Conservation (phyloP, 345 rosid species). For the Geranium rotundifolium region DNA sequence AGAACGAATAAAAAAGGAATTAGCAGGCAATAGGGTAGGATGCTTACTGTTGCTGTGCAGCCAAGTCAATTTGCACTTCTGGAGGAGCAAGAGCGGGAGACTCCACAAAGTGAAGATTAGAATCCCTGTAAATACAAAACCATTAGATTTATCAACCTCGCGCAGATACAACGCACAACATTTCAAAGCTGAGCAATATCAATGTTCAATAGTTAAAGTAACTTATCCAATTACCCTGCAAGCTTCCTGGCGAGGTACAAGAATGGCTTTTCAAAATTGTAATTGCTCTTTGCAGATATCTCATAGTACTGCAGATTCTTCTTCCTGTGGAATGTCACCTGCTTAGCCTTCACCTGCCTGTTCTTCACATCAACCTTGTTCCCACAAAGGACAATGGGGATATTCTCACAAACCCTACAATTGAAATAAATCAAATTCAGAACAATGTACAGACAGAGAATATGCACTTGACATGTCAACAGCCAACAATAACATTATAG, state of each 20-base stretch:
- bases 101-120: conserved; percentile 85
- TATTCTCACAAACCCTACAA: conserved; percentile 75
- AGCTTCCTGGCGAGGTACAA: conserved; percentile 81
- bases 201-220: neutral
- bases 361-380: conserved; percentile 94
- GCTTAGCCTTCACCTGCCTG: conserved; percentile 92
- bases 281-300: conserved; percentile 90
- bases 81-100: conserved; percentile 91
- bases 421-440: neutral
- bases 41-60: conserved; percentile 76
- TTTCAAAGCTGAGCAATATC: neutral
- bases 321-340: conserved; percentile 90
- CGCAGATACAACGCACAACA: neutral
- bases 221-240: conserved; percentile 35
- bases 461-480: neutral
- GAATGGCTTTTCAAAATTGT: conserved; percentile 90
- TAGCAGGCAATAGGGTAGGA: neutral
- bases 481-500: neutral
- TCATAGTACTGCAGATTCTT: conserved; percentile 87
- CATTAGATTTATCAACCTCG: neutral
- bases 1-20: no score
- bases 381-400: conserved; percentile 85
- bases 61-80: conserved; percentile 69
- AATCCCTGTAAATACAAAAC: conserved; percentile 26
- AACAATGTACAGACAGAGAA: neutral